Conservation (phyloP, 208 protist species). For the Plasmodiophora brassicae region DNA sequence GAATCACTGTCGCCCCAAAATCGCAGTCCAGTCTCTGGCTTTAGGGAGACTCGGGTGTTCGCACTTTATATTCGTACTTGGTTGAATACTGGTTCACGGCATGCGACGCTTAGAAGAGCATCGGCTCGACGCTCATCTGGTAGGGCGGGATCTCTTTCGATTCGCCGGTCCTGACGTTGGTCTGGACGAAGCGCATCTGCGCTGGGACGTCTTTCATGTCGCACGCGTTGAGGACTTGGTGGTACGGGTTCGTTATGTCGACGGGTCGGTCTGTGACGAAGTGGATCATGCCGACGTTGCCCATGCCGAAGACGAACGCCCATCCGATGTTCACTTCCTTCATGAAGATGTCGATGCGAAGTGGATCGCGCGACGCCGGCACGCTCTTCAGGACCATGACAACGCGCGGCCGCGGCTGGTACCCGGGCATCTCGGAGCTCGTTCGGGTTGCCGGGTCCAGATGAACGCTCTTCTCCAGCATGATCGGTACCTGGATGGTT, state of each 20-base stretch:
- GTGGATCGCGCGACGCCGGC: neutral
- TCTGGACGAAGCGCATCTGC: neutral
- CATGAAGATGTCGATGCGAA: neutral
- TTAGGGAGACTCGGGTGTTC: no score
- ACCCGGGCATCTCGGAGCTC: neutral
- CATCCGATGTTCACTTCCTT: neutral
- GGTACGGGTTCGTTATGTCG: neutral
- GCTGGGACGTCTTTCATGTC: neutral
- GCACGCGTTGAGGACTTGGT: neutral
- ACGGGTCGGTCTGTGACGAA: neutral
- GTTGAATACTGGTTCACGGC: no score
- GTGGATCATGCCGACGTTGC: neutral
- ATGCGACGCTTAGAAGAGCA: no score
- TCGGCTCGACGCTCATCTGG: no score
- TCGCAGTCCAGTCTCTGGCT: no score
- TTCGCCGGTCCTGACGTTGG: neutral
- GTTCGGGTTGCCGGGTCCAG: neutral
- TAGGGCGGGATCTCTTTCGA: no score
- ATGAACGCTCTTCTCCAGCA: neutral
- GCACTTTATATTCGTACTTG: no score
- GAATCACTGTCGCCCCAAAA: no score
- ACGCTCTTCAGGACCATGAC: neutral
- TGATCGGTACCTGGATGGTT: neutral
- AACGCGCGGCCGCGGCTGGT: neutral
- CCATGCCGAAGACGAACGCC: neutral